A percentile compares a stretch with the other conserved stretches of the same genome.
phyloP scores from a whole-genome alignment of 495 filamentous ascomycete species.

The Penicillium alfredii region DNA sequence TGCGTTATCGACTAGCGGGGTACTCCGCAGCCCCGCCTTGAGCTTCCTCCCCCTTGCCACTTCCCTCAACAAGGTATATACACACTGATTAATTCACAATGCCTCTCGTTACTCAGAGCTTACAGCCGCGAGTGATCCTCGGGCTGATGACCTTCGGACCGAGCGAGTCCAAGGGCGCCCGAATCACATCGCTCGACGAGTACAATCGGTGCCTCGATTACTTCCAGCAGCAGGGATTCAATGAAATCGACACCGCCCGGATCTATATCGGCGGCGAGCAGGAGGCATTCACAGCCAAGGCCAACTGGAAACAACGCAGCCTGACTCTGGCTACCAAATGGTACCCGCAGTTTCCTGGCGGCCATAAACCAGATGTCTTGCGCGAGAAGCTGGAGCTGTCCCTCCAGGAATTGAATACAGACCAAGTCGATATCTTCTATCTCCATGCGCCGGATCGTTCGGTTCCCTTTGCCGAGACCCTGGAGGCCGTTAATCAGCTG shows the following conservation, averaged over 20 bases:
- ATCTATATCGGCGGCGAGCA: slow-evolving; percentile 68
- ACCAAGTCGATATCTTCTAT: slow-evolving; percentile 82
- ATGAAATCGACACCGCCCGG: slow-evolving; percentile 75
- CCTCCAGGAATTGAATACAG: slow-evolving; percentile 65
- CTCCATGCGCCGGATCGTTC: slow-evolving; percentile 79
- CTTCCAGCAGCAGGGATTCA: slow-evolving; percentile 67
- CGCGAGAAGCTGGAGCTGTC: slow-evolving; percentile 56
- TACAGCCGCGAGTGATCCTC: slow-evolving; percentile 50
- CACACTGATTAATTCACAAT: slow-evolving; percentile 22
- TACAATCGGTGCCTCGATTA: slow-evolving; percentile 60
- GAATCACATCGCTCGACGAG: slow-evolving; percentile 62
- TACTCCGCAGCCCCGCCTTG: slow-evolving; percentile 10
- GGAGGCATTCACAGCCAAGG: slow-evolving; percentile 73
- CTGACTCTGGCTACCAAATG: slow-evolving; percentile 80
- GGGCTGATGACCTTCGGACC: slow-evolving; percentile 59
- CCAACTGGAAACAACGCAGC: slow-evolving; percentile 75
- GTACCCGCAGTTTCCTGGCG: slow-evolving; percentile 56
- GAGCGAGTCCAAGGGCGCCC: slow-evolving; percentile 49
- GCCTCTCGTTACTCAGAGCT: slow-evolving; percentile 51
- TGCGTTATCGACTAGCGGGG: slow-evolving; percentile 17
- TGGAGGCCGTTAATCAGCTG: slow-evolving; percentile 68
- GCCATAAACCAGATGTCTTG: slow-evolving; percentile 56
- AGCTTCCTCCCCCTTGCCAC: slow-evolving; percentile 11
- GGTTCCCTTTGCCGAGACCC: slow-evolving; percentile 72
- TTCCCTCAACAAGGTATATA: not conserved